Percentiles rank a stretch among this genome's conserved stretches.
phyloP scores from a whole-genome alignment of 1,284 basidiomycete species.

The Leccinum griseonigrum region DNA sequence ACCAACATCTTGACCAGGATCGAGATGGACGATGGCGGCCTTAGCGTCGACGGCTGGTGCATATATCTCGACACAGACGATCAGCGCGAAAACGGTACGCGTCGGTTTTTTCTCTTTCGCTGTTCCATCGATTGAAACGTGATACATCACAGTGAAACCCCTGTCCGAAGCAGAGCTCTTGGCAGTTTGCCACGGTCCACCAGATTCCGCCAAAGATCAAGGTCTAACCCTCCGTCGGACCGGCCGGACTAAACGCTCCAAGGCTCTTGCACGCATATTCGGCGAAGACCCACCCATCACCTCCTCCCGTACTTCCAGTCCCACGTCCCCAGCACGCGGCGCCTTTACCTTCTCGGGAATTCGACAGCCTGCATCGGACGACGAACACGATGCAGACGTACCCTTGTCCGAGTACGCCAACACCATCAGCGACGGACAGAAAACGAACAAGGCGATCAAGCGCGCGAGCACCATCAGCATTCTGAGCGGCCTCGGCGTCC shows the following conservation, averaged over 20 bases:
- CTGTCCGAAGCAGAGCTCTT: constrained; percentile 85
- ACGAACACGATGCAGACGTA: constrained; percentile 42
- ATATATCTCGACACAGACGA: constrained; percentile 68
- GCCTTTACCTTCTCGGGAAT: constrained; percentile 13
- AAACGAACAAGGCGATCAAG: constrained; percentile 68
- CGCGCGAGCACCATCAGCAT: constrained; percentile 94
- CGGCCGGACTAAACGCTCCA: constrained; percentile 40
- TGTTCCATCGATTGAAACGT: constrained; percentile 1
- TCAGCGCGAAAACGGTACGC: constrained; percentile 57
- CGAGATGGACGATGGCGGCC: constrained; percentile 59
- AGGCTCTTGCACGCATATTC: constrained; percentile 54
- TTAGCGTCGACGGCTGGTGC: constrained; percentile 87
- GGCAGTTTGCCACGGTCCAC: constrained; percentile 81
- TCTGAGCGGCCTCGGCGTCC: constrained; percentile 88
- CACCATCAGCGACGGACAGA: constrained; percentile 13
- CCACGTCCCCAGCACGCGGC: constrained; percentile 34
- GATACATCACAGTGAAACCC: constrained; percentile 50
- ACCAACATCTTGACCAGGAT: constrained; percentile 48
- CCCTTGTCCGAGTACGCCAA: constrained; percentile 27
- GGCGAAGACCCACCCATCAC: constrained; percentile 47
- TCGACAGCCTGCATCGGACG: constrained; percentile 29
- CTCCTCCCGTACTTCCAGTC: constrained; percentile 28
- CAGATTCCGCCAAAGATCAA: constrained; percentile 79
- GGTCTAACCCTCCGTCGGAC: constrained; percentile 74
- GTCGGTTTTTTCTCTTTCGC: neutral